Conservation (phyloP, 2,329 filamentous ascomycete genomes). For the Sporothrix protearum region DNA sequence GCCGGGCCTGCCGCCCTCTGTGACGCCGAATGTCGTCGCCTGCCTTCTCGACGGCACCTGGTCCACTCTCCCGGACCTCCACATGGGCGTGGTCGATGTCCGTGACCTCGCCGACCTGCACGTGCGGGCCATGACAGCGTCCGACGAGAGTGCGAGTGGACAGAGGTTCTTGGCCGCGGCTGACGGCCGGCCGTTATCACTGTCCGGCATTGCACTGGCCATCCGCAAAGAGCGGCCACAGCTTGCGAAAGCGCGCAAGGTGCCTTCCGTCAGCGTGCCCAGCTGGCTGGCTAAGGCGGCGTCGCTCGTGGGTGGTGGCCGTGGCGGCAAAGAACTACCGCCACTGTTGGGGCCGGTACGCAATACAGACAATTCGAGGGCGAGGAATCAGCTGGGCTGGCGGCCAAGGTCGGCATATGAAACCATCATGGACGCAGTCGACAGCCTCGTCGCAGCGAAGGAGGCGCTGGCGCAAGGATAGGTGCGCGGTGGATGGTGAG, state of each 20-base stretch:
- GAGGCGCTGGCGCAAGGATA: neutral
- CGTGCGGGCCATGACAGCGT: slow-evolving; percentile 28
- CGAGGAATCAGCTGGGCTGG: neutral
- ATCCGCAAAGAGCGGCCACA: slow-evolving; percentile 13
- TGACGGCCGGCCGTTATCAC: neutral
- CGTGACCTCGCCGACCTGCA: slow-evolving; percentile 33
- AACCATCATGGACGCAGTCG: slow-evolving; percentile 12
- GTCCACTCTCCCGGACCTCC: slow-evolving; percentile 28
- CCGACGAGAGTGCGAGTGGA: slow-evolving; percentile 28
- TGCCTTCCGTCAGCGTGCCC: neutral
- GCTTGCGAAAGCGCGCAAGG: neutral
- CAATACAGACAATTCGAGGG: neutral
- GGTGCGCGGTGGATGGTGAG: neutral
- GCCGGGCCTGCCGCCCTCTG: neutral
- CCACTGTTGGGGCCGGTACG: neutral
- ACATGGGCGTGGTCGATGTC: slow-evolving; percentile 30
- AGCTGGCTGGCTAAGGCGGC: neutral
- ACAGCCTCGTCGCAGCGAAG: neutral
- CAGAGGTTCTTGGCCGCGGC: slow-evolving; percentile 29
- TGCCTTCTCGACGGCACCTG: slow-evolving; percentile 5
- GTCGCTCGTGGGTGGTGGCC: neutral
- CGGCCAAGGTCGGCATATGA: slow-evolving; percentile 1
- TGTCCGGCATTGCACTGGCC: neutral
- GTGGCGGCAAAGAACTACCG: neutral
- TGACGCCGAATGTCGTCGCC: neutral